phyloP scores from a whole-genome alignment of 345 rosid species.

The Aquilaria yunnanensis region DNA sequence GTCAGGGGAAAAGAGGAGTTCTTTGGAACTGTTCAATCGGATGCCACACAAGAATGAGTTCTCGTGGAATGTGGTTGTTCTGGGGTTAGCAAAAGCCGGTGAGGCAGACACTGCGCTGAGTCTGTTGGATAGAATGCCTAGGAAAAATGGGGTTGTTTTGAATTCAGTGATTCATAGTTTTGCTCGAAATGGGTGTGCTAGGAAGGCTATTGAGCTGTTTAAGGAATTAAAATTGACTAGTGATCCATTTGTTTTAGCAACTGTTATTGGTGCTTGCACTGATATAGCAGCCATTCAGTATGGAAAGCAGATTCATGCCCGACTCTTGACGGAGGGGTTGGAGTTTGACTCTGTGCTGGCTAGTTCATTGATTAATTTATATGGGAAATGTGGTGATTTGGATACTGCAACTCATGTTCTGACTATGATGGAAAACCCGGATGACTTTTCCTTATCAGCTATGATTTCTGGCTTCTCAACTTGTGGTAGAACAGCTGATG shows the following conservation, averaged over 20 bases:
- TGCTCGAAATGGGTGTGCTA: conserved; percentile 31
- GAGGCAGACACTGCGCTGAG: conserved; percentile 42
- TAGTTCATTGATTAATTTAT: conserved; percentile 63
- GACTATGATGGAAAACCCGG: conserved; percentile 38
- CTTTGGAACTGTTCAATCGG: conserved; percentile 36
- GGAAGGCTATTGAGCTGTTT: conserved; percentile 55
- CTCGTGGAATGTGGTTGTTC: conserved; percentile 67
- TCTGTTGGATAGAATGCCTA: conserved; percentile 61
- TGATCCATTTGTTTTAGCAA: conserved; percentile 53
- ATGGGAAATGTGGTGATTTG: conserved; percentile 68
- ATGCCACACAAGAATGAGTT: conserved; percentile 53
- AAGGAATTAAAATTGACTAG: conserved; percentile 29
- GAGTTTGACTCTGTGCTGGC: conserved; percentile 44
- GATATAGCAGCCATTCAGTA: conserved; percentile 42
- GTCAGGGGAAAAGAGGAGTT: conserved; percentile 28
- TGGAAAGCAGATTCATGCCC: conserved; percentile 77
- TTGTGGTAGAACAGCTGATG: conserved; percentile 49
- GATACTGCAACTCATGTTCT: conserved; percentile 41
- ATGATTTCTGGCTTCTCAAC: conserved; percentile 66
- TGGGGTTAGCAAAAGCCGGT: conserved; percentile 58
- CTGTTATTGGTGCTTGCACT: conserved; percentile 58
- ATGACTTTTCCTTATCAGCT: conserved; percentile 76
- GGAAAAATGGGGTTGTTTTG: conserved; percentile 45
- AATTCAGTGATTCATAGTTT: conserved; percentile 61
- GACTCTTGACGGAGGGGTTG: conserved; percentile 33